Evolutionary conservation across 169 alveolate genomes (phyloP).

Genomic region (Plasmodium inui): DNA sequence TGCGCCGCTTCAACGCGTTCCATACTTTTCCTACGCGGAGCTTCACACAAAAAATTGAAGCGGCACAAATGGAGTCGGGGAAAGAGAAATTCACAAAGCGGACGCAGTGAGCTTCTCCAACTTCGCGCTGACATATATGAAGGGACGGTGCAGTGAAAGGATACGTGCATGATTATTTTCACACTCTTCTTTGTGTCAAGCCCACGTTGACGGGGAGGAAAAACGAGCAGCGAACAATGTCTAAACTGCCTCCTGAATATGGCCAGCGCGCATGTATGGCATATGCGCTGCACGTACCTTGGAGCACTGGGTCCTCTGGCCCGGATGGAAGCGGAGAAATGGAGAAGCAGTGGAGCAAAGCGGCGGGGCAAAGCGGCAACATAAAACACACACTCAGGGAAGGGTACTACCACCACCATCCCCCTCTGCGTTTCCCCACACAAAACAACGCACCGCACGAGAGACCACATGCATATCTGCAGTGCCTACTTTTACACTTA

Average conservation of each 20-base stretch:
- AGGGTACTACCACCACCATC: not conserved
- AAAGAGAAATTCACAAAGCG: not conserved
- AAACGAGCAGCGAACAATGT: conserved; percentile 17
- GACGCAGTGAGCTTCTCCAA: not conserved
- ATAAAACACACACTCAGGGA: not conserved
- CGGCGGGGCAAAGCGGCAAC: not conserved
- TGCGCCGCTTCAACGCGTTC: not conserved
- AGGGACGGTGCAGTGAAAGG: not conserved
- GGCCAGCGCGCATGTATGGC: not conserved
- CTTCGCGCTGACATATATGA: not conserved
- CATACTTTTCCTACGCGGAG: not conserved
- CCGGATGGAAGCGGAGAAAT: not conserved
- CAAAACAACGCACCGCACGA: not conserved
- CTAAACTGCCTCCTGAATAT: conserved; percentile 10
- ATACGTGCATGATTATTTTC: not conserved
- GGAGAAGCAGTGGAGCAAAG: not conserved
- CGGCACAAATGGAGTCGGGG: not conserved
- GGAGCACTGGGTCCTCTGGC: not conserved
- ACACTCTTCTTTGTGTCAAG: not conserved
- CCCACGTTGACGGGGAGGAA: not conserved
- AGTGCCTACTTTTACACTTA: not conserved
- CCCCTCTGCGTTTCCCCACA: not conserved
- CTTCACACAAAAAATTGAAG: conserved; percentile 10
- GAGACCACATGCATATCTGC: not conserved
- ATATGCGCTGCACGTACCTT: not conserved